Percentiles rank a stretch among this genome's conserved stretches.
Evolutionary conservation across 2,329 filamentous ascomycete species (phyloP).

Genomic region (Fusarium keratoplasticum): DNA sequence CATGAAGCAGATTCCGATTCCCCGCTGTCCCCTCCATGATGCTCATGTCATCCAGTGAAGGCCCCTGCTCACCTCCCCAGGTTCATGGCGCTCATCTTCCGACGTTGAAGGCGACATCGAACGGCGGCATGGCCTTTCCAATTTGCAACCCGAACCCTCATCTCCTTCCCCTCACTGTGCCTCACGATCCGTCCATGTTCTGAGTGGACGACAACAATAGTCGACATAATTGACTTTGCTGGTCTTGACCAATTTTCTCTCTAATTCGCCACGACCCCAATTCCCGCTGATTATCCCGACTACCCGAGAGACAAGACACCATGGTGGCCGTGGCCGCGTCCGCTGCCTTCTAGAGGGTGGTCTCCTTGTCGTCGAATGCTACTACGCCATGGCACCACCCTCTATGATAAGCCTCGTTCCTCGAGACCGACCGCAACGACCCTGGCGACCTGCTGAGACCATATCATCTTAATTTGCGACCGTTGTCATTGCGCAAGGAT

Average conservation of each 20-base stretch:
- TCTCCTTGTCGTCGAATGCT: slow-evolving; percentile 50
- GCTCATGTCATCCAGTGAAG: slow-evolving; percentile 8
- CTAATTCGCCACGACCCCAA: slow-evolving; percentile 22
- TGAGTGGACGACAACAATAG: not conserved
- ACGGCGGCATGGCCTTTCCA: not conserved
- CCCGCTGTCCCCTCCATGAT: slow-evolving; percentile 11
- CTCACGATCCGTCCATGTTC: not conserved
- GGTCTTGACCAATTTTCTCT: slow-evolving; percentile 1
- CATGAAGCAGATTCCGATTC: slow-evolving; percentile 13
- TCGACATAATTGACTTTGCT: not conserved
- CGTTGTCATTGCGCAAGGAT: not conserved
- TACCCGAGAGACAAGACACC: slow-evolving; percentile 24
- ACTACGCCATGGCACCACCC: slow-evolving; percentile 68
- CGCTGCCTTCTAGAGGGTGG: slow-evolving; percentile 68
- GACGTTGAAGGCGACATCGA: not conserved
- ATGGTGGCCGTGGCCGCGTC: slow-evolving; percentile 49
- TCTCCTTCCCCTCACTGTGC: not conserved
- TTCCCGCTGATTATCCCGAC: slow-evolving; percentile 18
- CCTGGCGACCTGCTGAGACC: not conserved
- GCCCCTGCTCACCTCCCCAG: not conserved
- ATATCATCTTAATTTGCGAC: slow-evolving; percentile 1
- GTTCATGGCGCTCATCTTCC: not conserved
- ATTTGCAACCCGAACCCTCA: not conserved
- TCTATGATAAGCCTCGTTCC: slow-evolving; percentile 56
- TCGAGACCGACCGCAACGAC: slow-evolving; percentile 29